phyloP scores from a whole-genome alignment of 768 basidiomycete genomes.

The Boletus edulis region DNA sequence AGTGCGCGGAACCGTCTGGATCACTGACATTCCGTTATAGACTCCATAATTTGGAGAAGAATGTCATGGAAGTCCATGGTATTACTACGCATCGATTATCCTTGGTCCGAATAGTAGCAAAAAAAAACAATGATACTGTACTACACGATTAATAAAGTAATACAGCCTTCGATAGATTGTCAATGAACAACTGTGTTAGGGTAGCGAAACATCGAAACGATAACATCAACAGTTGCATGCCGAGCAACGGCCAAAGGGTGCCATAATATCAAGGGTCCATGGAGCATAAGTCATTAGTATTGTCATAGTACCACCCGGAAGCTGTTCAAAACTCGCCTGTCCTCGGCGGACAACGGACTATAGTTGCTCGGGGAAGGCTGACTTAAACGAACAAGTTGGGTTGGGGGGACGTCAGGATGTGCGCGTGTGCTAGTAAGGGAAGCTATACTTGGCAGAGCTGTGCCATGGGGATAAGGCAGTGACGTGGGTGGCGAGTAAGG shows the following conservation, averaged over 20 bases:
- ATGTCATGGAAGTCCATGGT: too few species aligned
- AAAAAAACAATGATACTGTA: background rate
- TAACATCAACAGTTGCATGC: background rate
- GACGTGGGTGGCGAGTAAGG: constrained; percentile 2
- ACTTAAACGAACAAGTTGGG: constrained; percentile 18
- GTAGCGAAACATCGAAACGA: background rate
- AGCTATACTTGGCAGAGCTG: constrained; percentile 25
- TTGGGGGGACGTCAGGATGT: background rate
- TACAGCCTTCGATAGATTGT: background rate
- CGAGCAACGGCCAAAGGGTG: background rate
- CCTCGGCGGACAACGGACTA: constrained; percentile 51
- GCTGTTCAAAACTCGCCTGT: constrained; percentile 54
- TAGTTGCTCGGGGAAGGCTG: constrained; percentile 29
- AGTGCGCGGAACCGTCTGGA: too few species aligned
- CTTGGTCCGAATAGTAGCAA: too few species aligned
- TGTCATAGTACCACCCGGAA: constrained; percentile 51
- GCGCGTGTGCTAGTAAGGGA: constrained; percentile 8
- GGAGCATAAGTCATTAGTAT: background rate
- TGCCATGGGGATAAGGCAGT: constrained; percentile 3
- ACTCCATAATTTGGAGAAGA: too few species aligned
- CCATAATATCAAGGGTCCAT: constrained; percentile 2
- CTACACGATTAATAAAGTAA: background rate
- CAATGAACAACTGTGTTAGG: constrained; percentile 1
- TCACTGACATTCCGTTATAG: too few species aligned
- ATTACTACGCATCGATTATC: too few species aligned